Base-by-base conservation (phyloP, 2,329 filamentous ascomycete genomes). In the Ophiostoma himal-ulmi region DNA sequence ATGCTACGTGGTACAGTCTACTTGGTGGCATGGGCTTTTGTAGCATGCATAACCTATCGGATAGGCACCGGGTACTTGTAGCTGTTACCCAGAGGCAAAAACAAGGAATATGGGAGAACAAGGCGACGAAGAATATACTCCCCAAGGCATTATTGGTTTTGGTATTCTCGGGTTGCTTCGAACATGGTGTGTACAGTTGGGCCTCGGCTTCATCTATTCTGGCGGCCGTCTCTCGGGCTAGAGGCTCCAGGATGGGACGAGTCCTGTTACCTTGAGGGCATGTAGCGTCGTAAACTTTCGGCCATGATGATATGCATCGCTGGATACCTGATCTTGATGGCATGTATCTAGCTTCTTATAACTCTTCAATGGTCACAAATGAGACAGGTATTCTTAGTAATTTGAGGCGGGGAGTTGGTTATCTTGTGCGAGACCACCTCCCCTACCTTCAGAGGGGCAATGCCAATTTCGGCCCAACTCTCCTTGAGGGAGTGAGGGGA, bases 21-120 rank as follows among this genome's bases (percentile, higher is more conserved):
- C 26, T 62, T 26, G 57, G 26, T 26, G 52, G 22, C 52, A 57
- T n/a, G 30, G 52, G n/a, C 52, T 30, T 62, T 20, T 30, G 26
- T 34, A 30, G 57, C 57, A 62, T 34, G 17, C 26, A 62, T 30
- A 26, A 36, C 57, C 57, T 62, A 62, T 62, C 57, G 57, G 57
- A 26, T 62, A 62, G 22, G 13, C 13, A 13, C 57, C 57, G 26
- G 57, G 20, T 4, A 62, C 26, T 62, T 26, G 57, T 34, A 3
- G 34, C 26, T 62, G 57, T 62, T 26, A 17, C 26, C 57, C 11
- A 62, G 13, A 34, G 11, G 57, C 26, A 26, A 62, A 30, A 62
- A 34, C 57, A 62, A 62, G 57, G 57, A 62, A 62, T 62, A 34
- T 30, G 57, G 26, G 17, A 34, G 26, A 62, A 36, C 26, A 62